Percentiles rank a stretch among this genome's conserved stretches.
phyloP scores from a whole-genome alignment of 2,329 filamentous ascomycete genomes.

The Madurella mycetomatis region DNA sequence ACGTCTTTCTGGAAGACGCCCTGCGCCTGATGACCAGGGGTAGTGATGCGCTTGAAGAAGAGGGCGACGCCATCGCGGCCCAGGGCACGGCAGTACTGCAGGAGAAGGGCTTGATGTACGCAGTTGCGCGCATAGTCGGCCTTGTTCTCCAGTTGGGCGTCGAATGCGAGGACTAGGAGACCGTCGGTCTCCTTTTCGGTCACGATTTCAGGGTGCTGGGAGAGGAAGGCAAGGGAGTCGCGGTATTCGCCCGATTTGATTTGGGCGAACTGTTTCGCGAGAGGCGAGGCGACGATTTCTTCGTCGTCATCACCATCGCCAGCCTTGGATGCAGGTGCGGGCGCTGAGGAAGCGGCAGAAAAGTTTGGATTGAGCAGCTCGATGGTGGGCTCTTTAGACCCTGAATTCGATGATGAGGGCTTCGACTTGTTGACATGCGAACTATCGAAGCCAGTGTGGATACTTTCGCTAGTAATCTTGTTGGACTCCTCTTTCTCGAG shows the following conservation, averaged over 20 bases:
- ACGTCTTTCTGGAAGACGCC: slow-evolving; percentile 93
- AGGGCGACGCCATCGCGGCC: slow-evolving; percentile 82
- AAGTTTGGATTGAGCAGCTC: slow-evolving; percentile 73
- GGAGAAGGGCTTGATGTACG: slow-evolving; percentile 85
- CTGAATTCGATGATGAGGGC: slow-evolving; percentile 28
- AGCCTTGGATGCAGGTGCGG: slow-evolving; percentile 34
- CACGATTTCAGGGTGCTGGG: slow-evolving; percentile 71
- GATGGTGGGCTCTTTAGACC: slow-evolving; percentile 47
- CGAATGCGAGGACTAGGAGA: slow-evolving; percentile 85
- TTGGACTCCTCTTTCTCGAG: slow-evolving; percentile 78
- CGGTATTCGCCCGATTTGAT: slow-evolving; percentile 74
- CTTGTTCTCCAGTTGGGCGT: slow-evolving; percentile 72
- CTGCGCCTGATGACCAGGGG: slow-evolving; percentile 80
- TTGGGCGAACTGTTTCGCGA: slow-evolving; percentile 75
- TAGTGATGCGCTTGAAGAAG: slow-evolving; percentile 96
- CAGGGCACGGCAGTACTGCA: slow-evolving; percentile 92
- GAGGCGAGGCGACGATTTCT: slow-evolving; percentile 68
- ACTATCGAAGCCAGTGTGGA: slow-evolving; percentile 86
- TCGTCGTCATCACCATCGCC: slow-evolving; percentile 65
- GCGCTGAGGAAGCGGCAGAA: slow-evolving; percentile 26
- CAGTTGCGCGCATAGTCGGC: slow-evolving; percentile 76
- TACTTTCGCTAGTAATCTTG: slow-evolving; percentile 91
- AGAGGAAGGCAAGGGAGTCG: slow-evolving; percentile 69
- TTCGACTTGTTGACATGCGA: slow-evolving; percentile 69
- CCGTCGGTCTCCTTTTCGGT: slow-evolving; percentile 86